These are phyloP conservation scores for Globisporangium parvum DNA, from an alignment of 352 stramenopile species.

Conservation along the genomic window DNA sequence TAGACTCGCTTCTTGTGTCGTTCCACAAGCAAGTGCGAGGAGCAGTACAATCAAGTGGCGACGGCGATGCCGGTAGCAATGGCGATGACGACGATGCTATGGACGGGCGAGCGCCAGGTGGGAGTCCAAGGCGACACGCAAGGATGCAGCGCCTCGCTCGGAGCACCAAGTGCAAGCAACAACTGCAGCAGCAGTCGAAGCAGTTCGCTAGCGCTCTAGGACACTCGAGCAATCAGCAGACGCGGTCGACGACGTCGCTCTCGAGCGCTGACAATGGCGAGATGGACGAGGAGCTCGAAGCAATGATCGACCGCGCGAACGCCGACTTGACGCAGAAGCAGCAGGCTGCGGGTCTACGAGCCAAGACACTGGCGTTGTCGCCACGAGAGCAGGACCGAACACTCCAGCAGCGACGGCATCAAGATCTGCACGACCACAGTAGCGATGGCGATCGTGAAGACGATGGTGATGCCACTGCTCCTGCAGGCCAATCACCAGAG, in stretches of 20 bases:
- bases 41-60: background rate
- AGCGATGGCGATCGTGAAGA: too few species aligned
- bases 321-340: constrained; percentile 13
- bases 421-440: too few species aligned
- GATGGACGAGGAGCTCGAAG: constrained; percentile 66
- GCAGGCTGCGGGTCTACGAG: background rate
- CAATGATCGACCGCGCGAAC: constrained; percentile 55
- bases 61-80: background rate
- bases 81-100: background rate
- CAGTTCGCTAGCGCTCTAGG: background rate
- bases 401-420: too few species aligned
- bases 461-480: too few species aligned
- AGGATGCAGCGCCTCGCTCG: too few species aligned
- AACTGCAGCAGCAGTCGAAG: background rate
- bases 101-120: too few species aligned
- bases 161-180: background rate
- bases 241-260: constrained; percentile 30
- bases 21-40: constrained; percentile 18
- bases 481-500: too few species aligned
- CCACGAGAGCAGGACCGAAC: too few species aligned
- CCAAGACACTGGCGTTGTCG: background rate
- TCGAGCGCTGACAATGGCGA: constrained; percentile 36
- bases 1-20: constrained; percentile 60
- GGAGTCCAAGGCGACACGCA: background rate
- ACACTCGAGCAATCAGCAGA: background rate